phyloP scores from a whole-genome alignment of 176 grass and related monocot genomes.

The Musa schizocarpa region DNA sequence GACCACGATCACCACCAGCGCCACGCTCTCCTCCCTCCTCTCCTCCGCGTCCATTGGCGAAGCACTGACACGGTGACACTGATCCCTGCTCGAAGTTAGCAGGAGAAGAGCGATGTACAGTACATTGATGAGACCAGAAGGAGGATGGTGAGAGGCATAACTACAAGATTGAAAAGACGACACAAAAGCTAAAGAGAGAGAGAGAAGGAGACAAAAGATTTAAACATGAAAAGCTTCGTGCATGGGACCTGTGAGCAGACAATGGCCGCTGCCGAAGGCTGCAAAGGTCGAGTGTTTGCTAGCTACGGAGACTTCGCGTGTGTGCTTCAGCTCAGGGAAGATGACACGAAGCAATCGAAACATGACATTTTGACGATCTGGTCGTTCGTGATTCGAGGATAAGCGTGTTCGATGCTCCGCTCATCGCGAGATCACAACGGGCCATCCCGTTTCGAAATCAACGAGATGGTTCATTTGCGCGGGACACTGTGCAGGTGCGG shows the following conservation, averaged over 20 bases:
- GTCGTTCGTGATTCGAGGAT: neutral
- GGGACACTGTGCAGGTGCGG: neutral
- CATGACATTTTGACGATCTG: neutral
- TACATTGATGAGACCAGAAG: neutral
- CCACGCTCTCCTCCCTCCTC: slow-evolving; percentile 60
- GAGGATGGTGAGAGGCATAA: neutral
- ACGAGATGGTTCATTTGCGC: neutral
- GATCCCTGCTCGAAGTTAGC: neutral
- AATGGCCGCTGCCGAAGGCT: slow-evolving; percentile 12
- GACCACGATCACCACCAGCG: slow-evolving; percentile 73
- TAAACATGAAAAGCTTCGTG: slow-evolving; percentile 2
- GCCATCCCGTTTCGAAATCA: neutral
- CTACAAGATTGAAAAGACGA: neutral
- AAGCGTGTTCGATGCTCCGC: neutral
- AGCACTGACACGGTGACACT: neutral
- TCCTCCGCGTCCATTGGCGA: slow-evolving; percentile 9
- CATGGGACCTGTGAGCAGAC: neutral
- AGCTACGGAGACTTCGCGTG: neutral
- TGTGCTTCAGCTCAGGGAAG: neutral
- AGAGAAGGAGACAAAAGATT: neutral
- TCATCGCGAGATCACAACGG: neutral
- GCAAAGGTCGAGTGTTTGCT: neutral
- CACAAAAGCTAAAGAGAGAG: neutral
- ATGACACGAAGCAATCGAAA: no score
- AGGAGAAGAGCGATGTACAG: neutral